These are phyloP conservation scores for Flaveria linearis DNA, from an alignment of 129 eudicot species.

Conservation along the genomic window DNA sequence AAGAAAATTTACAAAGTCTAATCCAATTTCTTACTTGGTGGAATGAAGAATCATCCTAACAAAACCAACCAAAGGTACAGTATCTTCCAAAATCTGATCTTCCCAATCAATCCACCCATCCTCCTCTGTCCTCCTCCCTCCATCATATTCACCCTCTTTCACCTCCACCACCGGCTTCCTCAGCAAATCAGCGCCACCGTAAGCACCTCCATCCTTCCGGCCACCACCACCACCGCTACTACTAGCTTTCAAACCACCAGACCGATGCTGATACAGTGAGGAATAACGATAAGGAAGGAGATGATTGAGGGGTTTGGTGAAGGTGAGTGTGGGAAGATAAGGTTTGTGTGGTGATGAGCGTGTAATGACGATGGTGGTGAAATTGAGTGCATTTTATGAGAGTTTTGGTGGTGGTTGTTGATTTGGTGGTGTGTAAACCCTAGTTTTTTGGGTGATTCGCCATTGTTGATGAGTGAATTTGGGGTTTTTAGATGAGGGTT, in stretches of 20 bases:
- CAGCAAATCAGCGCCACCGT: slow-evolving; percentile 51
- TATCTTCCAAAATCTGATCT: slow-evolving; percentile 85
- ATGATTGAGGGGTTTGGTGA: slow-evolving; percentile 38
- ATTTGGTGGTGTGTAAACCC: slow-evolving; percentile 7
- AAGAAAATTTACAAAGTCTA: background rate
- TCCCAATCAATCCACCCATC: slow-evolving; percentile 89
- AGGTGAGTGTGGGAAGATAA: slow-evolving; percentile 41
- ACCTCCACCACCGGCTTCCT: slow-evolving; percentile 56
- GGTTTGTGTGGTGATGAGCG: slow-evolving; percentile 43
- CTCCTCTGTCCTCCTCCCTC: slow-evolving; percentile 34
- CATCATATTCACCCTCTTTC: slow-evolving; percentile 39
- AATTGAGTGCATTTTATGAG: slow-evolving; percentile 5
- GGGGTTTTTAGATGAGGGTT: background rate
- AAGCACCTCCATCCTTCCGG: slow-evolving; percentile 34
- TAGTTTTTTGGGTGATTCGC: background rate
- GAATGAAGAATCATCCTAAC: slow-evolving; percentile 98
- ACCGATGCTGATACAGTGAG: slow-evolving; percentile 3
- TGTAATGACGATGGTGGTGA: background rate
- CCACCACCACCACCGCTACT: slow-evolving; percentile 31
- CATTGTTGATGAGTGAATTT: background rate
- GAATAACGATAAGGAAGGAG: slow-evolving; percentile 33
- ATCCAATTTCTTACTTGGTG: slow-evolving; percentile 52
- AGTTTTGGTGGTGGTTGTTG: background rate
- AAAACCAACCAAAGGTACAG: slow-evolving; percentile 90
- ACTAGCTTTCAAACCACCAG: slow-evolving; percentile 44